Base-by-base conservation (phyloP, 106 monocot genomes). In the Hemerocallis citrina region DNA sequence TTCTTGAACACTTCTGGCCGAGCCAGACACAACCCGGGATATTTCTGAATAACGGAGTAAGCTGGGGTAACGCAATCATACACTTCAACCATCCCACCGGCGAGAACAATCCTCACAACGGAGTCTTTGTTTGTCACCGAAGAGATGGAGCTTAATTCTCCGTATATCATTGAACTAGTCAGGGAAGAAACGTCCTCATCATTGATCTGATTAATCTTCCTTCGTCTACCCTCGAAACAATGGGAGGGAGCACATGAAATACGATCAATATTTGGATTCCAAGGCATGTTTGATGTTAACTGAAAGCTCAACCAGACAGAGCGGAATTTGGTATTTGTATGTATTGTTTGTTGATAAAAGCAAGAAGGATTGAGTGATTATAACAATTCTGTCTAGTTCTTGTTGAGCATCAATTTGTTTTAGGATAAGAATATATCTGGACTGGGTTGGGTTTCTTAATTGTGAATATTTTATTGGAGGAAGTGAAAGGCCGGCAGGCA, bases 11-110 rank as follows among this genome's bases (percentile, higher is more conserved):
- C 54, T 11, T 55, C 51, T 27, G 63, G 71, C 15, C 54, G 20
- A 0, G 63, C 43, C 24, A 71, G 54, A 25, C 62, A 62, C 6
- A 71, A 31, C 0, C 63, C 71, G 16, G 71, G 71, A 55, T 71
- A 55, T 15, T 55, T 71, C 20, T 63, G 43, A 62, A 71, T 54
- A 24, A 71, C 62, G 5, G 28, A 16, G 9, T n/a, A 19, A 10
- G 62, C 71, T 9, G 54, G 17, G 37, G 63, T 20, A 0, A n/a
- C 62, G 8, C 23, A 23, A 11, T 52, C 24, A 7, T 71, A 71
- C 6, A 71, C 38, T 22, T 71, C 71, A 2, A 63, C 71, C 54
- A 63, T 55, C 16, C 62, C 55, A 14, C 71, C 41, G 6, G 39
- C 61, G 0, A 71, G 71, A 56, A 71, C 62, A 3, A 71, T 44